A percentile compares a stretch with the other conserved stretches of the same genome.
Evolutionary conservation across 768 basidiomycete genomes (phyloP).

Genomic region (Sutorius australiensis): DNA sequence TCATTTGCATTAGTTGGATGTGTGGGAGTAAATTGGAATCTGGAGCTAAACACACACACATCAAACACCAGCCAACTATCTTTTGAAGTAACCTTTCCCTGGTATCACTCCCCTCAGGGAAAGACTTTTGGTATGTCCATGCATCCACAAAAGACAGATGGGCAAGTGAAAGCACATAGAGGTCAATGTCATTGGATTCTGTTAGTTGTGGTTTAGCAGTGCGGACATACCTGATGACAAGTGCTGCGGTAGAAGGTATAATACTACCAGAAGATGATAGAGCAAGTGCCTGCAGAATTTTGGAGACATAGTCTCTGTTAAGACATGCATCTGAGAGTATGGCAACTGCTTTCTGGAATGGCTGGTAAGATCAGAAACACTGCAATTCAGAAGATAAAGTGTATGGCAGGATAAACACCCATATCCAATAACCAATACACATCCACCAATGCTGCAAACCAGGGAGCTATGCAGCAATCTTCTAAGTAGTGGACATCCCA

Average conservation of each 20-base stretch:
- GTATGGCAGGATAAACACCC: slow-evolving; percentile 59
- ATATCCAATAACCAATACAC: slow-evolving; percentile 84
- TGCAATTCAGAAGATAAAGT: slow-evolving; percentile 24
- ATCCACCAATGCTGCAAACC: slow-evolving; percentile 64
- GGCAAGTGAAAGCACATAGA: slow-evolving; percentile 66
- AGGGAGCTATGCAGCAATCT: no score
- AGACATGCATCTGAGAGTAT: slow-evolving; percentile 71
- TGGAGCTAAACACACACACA: slow-evolving; percentile 46
- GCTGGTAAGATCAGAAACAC: neutral
- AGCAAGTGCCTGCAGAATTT: slow-evolving; percentile 61
- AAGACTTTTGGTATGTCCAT: slow-evolving; percentile 72
- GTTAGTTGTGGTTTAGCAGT: slow-evolving; percentile 71
- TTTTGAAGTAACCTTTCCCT: slow-evolving; percentile 54
- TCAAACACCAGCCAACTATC: slow-evolving; percentile 63
- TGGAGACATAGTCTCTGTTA: slow-evolving; percentile 73
- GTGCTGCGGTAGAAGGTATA: slow-evolving; percentile 22
- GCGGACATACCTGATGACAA: slow-evolving; percentile 70
- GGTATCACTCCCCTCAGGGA: slow-evolving; percentile 53
- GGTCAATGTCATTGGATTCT: slow-evolving; percentile 65
- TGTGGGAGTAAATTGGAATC: neutral
- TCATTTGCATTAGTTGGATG: neutral
- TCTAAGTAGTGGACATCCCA: slow-evolving; percentile 40
- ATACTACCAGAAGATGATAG: slow-evolving; percentile 31
- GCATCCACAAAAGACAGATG: slow-evolving; percentile 68
- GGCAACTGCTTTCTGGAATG: no score